These are phyloP conservation scores for Hyaloperonospora brassicae DNA, from an alignment of 352 stramenopile species.

Conservation along the genomic window DNA sequence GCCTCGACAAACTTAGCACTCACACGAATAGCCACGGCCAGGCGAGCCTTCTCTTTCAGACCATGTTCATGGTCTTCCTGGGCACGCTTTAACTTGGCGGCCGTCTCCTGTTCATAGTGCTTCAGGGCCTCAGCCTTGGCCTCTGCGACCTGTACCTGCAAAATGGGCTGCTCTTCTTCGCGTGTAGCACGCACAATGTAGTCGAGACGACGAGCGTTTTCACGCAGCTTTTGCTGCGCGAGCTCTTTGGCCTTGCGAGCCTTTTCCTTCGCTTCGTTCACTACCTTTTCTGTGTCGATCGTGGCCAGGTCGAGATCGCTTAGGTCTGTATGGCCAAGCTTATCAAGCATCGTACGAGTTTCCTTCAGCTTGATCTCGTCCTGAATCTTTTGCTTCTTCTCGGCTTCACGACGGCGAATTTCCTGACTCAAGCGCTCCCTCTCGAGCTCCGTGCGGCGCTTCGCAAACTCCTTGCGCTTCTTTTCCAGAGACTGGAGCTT, in stretches of 20 bases:
- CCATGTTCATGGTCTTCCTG: constrained; percentile 86
- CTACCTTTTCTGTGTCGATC: constrained; percentile 69
- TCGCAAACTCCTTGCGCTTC: constrained; percentile 69
- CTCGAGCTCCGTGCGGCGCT: constrained; percentile 66
- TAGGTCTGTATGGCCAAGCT: constrained; percentile 63
- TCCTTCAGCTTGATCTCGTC: constrained; percentile 92
- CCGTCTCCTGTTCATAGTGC: constrained; percentile 66
- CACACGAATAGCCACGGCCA: constrained; percentile 59
- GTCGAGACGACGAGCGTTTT: constrained; percentile 90
- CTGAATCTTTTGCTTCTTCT: constrained; percentile 95
- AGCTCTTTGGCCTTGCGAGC: constrained; percentile 92
- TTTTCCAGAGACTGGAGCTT: constrained; percentile 82
- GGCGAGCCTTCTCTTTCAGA: constrained; percentile 83
- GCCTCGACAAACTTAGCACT: constrained; percentile 70
- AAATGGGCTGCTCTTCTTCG: constrained; percentile 90
- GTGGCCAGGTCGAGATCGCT: constrained; percentile 66
- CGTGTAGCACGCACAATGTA: constrained; percentile 94
- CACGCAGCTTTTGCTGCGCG: constrained; percentile 89
- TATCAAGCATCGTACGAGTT: constrained; percentile 69
- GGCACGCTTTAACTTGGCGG: constrained; percentile 70
- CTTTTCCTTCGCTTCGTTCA: constrained; percentile 93
- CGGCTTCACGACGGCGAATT: constrained; percentile 80
- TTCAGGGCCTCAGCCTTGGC: constrained; percentile 71
- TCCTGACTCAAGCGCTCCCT: constrained; percentile 67
- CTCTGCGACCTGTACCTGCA: constrained; percentile 75